Conservation (phyloP, 352 stramenopile genomes). For the Phytopythium montanum region DNA sequence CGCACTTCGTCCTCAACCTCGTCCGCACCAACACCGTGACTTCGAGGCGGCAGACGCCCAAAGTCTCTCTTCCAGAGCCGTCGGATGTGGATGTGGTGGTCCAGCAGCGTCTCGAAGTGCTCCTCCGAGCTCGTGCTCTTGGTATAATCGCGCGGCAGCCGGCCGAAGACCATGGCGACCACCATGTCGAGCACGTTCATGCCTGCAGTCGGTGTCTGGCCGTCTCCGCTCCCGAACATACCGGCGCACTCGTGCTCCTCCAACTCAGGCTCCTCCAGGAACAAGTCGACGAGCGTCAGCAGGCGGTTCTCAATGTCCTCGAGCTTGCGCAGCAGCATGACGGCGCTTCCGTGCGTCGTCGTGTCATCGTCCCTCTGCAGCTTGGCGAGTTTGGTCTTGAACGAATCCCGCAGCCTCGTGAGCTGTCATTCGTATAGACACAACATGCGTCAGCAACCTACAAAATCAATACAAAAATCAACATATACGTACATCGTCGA, state of each 20-base stretch:
- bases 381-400: conserved; percentile 52
- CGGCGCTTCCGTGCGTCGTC: conserved; percentile 18
- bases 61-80: conserved; percentile 85
- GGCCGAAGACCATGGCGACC: conserved; percentile 80
- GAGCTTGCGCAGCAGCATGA: conserved; percentile 69
- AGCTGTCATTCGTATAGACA: conserved; percentile 19
- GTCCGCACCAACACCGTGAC: conserved; percentile 7
- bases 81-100: conserved; percentile 77
- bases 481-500: conserved; percentile 43
- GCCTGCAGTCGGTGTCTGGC: conserved; percentile 14
- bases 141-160: conserved; percentile 66
- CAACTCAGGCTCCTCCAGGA: conserved; percentile 53
- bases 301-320: conserved; percentile 80
- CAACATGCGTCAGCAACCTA: not conserved
- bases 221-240: conserved; percentile 28
- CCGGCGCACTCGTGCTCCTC: conserved; percentile 41
- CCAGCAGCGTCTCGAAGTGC: conserved; percentile 72
- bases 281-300: conserved; percentile 49
- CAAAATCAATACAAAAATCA: not conserved
- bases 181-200: conserved; percentile 88
- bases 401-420: conserved; percentile 63
- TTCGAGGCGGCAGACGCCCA: conserved; percentile 53
- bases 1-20: conserved; percentile 12
- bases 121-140: conserved; percentile 49
- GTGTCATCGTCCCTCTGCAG: conserved; percentile 26